Conservation (phyloP, 805 yeast genomes). For the Barnettozyma vustinii region DNA sequence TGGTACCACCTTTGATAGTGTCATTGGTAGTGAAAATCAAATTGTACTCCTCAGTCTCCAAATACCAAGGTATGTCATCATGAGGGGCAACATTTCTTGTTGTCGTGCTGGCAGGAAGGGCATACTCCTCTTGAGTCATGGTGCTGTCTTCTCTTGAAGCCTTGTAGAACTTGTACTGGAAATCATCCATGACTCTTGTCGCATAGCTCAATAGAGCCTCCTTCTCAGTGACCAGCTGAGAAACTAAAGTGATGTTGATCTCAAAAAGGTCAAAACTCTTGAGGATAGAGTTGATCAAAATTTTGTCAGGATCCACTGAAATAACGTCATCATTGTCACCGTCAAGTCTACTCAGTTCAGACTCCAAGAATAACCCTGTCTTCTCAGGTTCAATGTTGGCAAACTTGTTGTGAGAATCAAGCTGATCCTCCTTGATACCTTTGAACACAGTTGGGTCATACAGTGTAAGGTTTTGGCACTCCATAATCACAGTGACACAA, state of each 20-base stretch:
- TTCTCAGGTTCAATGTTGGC: conserved; percentile 37
- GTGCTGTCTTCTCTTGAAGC: conserved; percentile 38
- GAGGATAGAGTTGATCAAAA: conserved; percentile 27
- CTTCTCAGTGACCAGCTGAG: conserved; percentile 62
- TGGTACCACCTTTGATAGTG: conserved; percentile 76
- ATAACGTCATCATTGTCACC: conserved; percentile 35
- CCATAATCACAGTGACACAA: conserved; percentile 53
- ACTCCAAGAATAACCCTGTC: conserved; percentile 42
- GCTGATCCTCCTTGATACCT: conserved; percentile 49
- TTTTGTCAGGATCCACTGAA: conserved; percentile 27
- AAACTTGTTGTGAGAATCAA: conserved; percentile 31
- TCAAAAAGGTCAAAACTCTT: conserved; percentile 32
- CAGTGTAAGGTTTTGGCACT: conserved; percentile 63
- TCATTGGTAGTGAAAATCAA: conserved; percentile 63
- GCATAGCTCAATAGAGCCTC: conserved; percentile 67
- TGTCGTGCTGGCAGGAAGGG: conserved; percentile 24
- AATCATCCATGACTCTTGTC: conserved; percentile 71
- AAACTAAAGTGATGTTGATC: conserved; percentile 35
- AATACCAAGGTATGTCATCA: conserved; percentile 61
- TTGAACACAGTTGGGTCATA: conserved; percentile 72
- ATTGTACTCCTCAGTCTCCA: conserved; percentile 60
- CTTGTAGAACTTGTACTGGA: conserved; percentile 51
- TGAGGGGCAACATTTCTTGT: conserved; percentile 22
- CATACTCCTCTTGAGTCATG: conserved; percentile 22
- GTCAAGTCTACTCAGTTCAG: conserved; percentile 41